Conservation (phyloP, 176 grass and related monocot genomes). For the Oryza australiensis region DNA sequence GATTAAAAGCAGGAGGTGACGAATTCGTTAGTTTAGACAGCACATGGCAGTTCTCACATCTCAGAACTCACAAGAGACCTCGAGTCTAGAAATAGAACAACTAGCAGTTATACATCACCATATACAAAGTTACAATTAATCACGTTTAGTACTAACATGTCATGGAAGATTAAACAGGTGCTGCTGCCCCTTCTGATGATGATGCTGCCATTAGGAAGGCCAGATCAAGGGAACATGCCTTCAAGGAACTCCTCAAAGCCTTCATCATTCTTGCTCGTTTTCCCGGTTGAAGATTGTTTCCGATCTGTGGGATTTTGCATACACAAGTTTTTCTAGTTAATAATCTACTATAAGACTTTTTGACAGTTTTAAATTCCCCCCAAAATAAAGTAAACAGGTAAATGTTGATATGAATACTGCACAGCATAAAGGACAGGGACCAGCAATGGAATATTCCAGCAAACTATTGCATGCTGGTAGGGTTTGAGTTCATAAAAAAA, state of each 20-base stretch:
- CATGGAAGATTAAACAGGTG: not conserved
- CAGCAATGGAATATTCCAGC: not conserved
- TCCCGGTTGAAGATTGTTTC: conserved; percentile 17
- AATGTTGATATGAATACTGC: not conserved
- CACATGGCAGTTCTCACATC: not conserved
- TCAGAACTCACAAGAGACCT: not conserved
- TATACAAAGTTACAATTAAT: not conserved
- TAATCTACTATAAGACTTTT: not conserved
- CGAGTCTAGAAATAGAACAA: not conserved
- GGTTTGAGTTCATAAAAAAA: conserved; percentile 18
- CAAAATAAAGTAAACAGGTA: not conserved
- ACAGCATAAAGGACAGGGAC: not conserved
- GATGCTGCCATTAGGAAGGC: not conserved
- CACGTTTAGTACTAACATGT: not conserved
- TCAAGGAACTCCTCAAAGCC: conserved; percentile 73
- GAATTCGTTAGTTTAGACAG: not conserved
- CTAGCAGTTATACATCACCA: not conserved
- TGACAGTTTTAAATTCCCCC: not conserved
- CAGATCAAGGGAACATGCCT: conserved; percentile 79
- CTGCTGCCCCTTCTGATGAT: not conserved
- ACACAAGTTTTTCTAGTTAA: not conserved
- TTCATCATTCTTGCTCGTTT: conserved; percentile 43
- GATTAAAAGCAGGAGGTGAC: not conserved
- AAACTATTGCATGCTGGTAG: conserved; percentile 5
- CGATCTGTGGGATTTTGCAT: conserved; percentile 38